These are phyloP conservation scores for Coemansia sp. DNA, from an alignment of 192 early-diverging fungal genomes.

Conservation along the genomic window DNA sequence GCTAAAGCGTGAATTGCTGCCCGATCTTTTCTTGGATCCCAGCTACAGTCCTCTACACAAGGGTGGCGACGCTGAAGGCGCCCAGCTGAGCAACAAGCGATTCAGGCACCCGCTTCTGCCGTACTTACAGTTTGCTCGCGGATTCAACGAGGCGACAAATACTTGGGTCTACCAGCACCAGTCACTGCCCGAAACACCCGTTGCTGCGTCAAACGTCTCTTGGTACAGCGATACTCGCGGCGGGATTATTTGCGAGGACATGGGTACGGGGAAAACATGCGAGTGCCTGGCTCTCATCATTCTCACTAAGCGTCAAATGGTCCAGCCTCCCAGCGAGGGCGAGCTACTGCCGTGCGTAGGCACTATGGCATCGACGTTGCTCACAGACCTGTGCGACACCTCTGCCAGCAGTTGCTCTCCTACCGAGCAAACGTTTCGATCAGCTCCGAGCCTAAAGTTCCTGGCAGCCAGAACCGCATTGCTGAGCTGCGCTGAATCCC, in stretches of 20 bases:
- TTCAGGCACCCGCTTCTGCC: slow-evolving; percentile 35
- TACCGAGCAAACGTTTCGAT: background rate
- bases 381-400: slow-evolving; percentile 13
- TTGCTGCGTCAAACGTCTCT: slow-evolving; percentile 27
- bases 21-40: slow-evolving; percentile 57
- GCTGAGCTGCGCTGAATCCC: slow-evolving; percentile 50
- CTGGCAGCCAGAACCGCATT: slow-evolving; percentile 52
- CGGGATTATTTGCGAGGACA: slow-evolving; percentile 84
- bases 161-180: slow-evolving; percentile 28
- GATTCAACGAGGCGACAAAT: slow-evolving; percentile 28
- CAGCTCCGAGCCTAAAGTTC: slow-evolving; percentile 36
- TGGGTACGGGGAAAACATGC: slow-evolving; percentile 86
- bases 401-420: background rate
- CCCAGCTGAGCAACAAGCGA: background rate
- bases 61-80: slow-evolving; percentile 9
- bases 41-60: slow-evolving; percentile 33
- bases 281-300: slow-evolving; percentile 67
- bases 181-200: slow-evolving; percentile 27
- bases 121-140: slow-evolving; percentile 41
- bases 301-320: slow-evolving; percentile 60
- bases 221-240: slow-evolving; percentile 51
- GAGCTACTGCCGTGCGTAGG: slow-evolving; percentile 43
- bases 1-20: slow-evolving; percentile 63
- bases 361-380: slow-evolving; percentile 28
- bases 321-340: slow-evolving; percentile 33